Conservation (phyloP, 805 yeast genomes). For the Kodamaea neixiangensis region DNA sequence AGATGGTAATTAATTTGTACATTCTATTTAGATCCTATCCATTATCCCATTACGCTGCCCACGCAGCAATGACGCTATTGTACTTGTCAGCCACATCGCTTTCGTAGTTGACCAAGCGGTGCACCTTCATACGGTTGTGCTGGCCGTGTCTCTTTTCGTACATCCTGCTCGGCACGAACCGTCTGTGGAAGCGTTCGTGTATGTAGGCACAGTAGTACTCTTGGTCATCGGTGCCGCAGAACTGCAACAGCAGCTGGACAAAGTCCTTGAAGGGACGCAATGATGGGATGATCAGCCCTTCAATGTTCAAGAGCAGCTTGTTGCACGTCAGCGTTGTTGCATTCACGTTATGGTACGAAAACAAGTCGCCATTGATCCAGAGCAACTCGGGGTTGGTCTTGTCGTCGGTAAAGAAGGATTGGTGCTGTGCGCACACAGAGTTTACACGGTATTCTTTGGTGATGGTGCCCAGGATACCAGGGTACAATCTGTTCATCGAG, state of each 20-base stretch:
- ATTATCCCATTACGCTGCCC: slow-evolving; percentile 3
- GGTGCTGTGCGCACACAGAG: slow-evolving; percentile 11
- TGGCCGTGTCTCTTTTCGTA: background rate
- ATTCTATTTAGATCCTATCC: background rate
- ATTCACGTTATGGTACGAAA: slow-evolving; percentile 5
- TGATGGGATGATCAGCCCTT: slow-evolving; percentile 14
- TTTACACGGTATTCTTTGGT: slow-evolving; percentile 5
- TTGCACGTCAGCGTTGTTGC: slow-evolving; percentile 3
- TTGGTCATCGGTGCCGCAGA: background rate
- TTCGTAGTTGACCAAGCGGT: slow-evolving; percentile 5
- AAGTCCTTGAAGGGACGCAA: slow-evolving; percentile 14
- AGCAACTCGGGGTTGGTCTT: slow-evolving; percentile 10
- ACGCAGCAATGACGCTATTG: slow-evolving; percentile 6
- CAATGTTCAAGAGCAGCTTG: slow-evolving; percentile 7
- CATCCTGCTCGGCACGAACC: slow-evolving; percentile 4
- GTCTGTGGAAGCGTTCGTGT: slow-evolving; percentile 11
- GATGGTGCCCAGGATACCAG: slow-evolving; percentile 13
- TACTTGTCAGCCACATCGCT: slow-evolving; percentile 7
- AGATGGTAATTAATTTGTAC: background rate
- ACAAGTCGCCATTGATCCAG: slow-evolving; percentile 13
- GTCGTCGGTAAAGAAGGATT: slow-evolving; percentile 14
- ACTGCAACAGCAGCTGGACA: slow-evolving; percentile 4
- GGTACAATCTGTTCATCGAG: slow-evolving; percentile 11
- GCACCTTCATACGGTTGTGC: background rate
- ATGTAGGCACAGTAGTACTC: slow-evolving; percentile 11